phyloP scores from a whole-genome alignment of 345 rosid genomes.

The Hypericum perforatum region DNA sequence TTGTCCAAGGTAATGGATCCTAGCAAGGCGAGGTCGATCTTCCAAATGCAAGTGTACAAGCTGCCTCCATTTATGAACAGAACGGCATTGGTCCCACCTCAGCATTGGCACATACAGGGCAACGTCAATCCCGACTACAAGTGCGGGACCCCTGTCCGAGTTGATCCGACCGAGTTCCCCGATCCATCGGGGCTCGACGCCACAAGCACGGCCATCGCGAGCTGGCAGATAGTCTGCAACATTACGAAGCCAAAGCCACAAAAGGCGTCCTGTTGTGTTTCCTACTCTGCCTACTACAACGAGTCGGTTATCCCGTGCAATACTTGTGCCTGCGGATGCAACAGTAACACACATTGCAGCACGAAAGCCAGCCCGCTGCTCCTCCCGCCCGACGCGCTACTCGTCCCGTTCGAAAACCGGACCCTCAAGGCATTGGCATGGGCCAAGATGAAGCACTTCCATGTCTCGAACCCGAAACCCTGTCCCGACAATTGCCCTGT shows the following conservation, averaged over 20 bases:
- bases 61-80: slow-evolving; percentile 58
- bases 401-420: slow-evolving; percentile 66
- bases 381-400: slow-evolving; percentile 67
- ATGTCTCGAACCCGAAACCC: slow-evolving; percentile 51
- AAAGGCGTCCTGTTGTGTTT: slow-evolving; percentile 70
- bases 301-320: slow-evolving; percentile 69
- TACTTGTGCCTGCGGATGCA: slow-evolving; percentile 91
- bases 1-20: slow-evolving; percentile 60
- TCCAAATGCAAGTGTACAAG: slow-evolving; percentile 73
- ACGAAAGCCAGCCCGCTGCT: slow-evolving; percentile 41
- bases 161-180: slow-evolving; percentile 64
- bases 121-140: slow-evolving; percentile 51
- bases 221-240: slow-evolving; percentile 80
- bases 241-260: slow-evolving; percentile 53
- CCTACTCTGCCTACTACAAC: slow-evolving; percentile 84
- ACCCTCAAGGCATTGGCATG: slow-evolving; percentile 64
- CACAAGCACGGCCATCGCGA: slow-evolving; percentile 38
- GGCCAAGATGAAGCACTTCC: slow-evolving; percentile 45
- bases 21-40: slow-evolving; percentile 42
- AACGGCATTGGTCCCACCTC: slow-evolving; percentile 68
- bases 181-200: slow-evolving; percentile 59
- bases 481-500: slow-evolving; percentile 96
- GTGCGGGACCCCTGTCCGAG: slow-evolving; percentile 67
- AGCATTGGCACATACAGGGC: slow-evolving; percentile 61
- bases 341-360: slow-evolving; percentile 28